phyloP scores from a whole-genome alignment of 2,329 filamentous ascomycete species.

The Neofusicoccum sp. region DNA sequence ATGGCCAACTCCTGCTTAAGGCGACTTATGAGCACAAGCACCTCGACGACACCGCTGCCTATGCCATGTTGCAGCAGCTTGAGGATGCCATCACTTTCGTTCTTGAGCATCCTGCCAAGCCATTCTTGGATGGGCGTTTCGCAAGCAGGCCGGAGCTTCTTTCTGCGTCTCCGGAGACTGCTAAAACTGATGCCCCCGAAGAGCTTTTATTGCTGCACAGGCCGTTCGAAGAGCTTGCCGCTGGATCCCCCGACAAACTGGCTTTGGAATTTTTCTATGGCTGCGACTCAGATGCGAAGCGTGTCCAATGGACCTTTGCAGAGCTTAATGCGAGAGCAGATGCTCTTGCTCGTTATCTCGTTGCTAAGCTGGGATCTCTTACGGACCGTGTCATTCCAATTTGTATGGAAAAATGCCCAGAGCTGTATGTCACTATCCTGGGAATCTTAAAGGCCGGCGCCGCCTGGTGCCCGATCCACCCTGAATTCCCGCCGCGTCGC shows the following conservation, averaged over 20 bases:
- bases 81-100: conserved; percentile 22
- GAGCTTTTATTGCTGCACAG: conserved; percentile 2
- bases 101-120: conserved; percentile 29
- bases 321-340: conserved; percentile 41
- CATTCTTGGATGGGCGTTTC: conserved; percentile 26
- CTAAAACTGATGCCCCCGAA: neutral
- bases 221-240: conserved; percentile 8
- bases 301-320: conserved; percentile 31
- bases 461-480: conserved; percentile 47
- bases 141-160: conserved; percentile 24
- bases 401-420: conserved; percentile 43
- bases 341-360: conserved; percentile 34
- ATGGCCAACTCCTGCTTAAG: conserved; percentile 31
- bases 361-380: conserved; percentile 31
- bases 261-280: conserved; percentile 16
- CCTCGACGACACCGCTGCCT: conserved; percentile 27
- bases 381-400: conserved; percentile 33
- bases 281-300: neutral
- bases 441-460: conserved; percentile 47
- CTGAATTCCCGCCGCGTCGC: conserved; percentile 32
- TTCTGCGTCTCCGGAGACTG: conserved; percentile 23
- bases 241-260: neutral
- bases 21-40: conserved; percentile 32
- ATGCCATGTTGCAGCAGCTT: conserved; percentile 17
- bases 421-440: conserved; percentile 45